Conservation (phyloP, 1,284 basidiomycete genomes). For the Ceratobasidium sp. region DNA sequence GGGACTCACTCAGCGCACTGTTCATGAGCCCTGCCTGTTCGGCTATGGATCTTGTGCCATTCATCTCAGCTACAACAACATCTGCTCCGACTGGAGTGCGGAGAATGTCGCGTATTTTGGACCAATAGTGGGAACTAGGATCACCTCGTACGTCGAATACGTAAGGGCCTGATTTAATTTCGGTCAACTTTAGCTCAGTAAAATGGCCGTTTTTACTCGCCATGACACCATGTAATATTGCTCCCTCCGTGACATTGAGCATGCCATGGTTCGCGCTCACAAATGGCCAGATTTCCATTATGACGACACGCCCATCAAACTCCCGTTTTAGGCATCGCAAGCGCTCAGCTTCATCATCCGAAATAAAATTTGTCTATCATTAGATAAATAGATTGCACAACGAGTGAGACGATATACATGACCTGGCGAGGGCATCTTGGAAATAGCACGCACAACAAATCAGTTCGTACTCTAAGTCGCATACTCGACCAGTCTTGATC, state of each 20-base stretch:
- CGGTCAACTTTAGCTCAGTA: not conserved
- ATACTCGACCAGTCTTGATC: too few species aligned
- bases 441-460: too few species aligned
- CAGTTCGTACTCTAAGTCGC: too few species aligned
- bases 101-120: slow-evolving; percentile 83
- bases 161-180: slow-evolving; percentile 95
- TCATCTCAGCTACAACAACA: slow-evolving; percentile 96
- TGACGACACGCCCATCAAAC: too few species aligned
- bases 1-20: slow-evolving; percentile 71
- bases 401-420: too few species aligned
- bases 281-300: too few species aligned
- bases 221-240: slow-evolving; percentile 94
- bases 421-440: too few species aligned
- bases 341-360: too few species aligned
- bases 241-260: too few species aligned
- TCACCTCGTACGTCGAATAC: slow-evolving; percentile 89
- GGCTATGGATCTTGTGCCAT: slow-evolving; percentile 90
- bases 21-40: slow-evolving; percentile 84
- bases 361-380: too few species aligned
- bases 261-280: slow-evolving; percentile 1
- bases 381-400: too few species aligned
- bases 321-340: too few species aligned
- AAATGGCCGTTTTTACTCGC: slow-evolving; percentile 56
- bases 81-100: slow-evolving; percentile 86
- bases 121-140: slow-evolving; percentile 94